Evolutionary conservation across 768 basidiomycete species (phyloP), one percentile per base, ranked within the genome.

Genomic region (Phaeotremella fagi): DNA sequence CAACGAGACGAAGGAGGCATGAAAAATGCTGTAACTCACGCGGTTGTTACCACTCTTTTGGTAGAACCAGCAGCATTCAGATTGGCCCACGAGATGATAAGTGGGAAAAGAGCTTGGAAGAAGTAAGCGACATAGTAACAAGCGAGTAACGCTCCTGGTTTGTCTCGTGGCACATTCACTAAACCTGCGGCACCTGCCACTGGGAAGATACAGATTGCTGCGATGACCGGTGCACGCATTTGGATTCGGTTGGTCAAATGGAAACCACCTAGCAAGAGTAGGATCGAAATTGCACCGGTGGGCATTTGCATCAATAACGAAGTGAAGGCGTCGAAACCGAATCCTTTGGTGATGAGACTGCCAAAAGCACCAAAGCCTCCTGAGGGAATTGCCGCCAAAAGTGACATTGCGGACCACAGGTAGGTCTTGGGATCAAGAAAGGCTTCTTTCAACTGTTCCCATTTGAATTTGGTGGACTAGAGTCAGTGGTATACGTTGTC

Each of bases 161-260:
- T 45, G 23, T 48, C 35, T n/a, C 46, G 35, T 11, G 51, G 50
- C 16, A 58, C 56, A 27, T 52, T 43, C 25, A 51, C 38, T n/a
- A 58, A 25, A 25, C 43, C 56, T n/a, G 35, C 36, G 9, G 56
- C 56, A 16, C 56, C 56, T 18, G 50, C 56, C 23, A 58, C 53
- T 33, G 31, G 31, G 31, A 33, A 33, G 31, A 33, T 7, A 33
- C 31, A 33, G 31, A 33, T 7, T 22, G 50, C 31, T 37, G 52
- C 57, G 24, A 59, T 42, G 31, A 56, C 49, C 15, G 50, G 48
- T 16, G 24, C 42, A 16, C 55, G 49, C 3, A 52, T 16, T 20
- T 57, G 45, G 51, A 52, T 45, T 50, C 36, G 51, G 50, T 52
- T 57, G 44, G 36, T 57, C 1, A 56, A 20, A 38, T 43, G 45